Conservation (phyloP, 768 basidiomycete genomes). For the Rhodosporidiobolus odoratus region DNA sequence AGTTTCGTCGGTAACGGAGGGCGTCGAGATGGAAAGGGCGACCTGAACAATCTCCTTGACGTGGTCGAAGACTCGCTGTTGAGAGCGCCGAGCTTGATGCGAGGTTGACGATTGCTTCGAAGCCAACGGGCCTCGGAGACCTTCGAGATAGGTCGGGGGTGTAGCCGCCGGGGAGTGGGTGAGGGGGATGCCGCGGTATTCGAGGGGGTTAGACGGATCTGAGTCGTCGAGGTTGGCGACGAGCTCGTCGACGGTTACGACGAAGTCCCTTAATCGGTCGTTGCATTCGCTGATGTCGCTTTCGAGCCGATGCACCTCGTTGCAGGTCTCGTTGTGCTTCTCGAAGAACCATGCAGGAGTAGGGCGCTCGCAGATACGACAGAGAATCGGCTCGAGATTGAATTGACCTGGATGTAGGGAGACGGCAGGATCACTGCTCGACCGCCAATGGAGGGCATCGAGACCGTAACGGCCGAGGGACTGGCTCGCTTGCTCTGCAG, state of each 20-base stretch:
- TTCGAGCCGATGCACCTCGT: slow-evolving; percentile 89
- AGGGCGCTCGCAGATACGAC: slow-evolving; percentile 94
- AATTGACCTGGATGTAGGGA: slow-evolving; percentile 62
- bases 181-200: slow-evolving; percentile 83
- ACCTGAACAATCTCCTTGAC: slow-evolving; percentile 78
- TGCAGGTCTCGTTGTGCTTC: slow-evolving; percentile 99
- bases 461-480: slow-evolving; percentile 28
- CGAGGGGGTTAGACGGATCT: slow-evolving; percentile 43
- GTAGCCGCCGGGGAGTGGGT: slow-evolving; percentile 60
- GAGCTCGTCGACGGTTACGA: slow-evolving; percentile 77
- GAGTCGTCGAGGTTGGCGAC: slow-evolving; percentile 45
- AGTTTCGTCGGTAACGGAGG: slow-evolving; percentile 77
- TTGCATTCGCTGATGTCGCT: slow-evolving; percentile 91
- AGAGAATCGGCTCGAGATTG: slow-evolving; percentile 75
- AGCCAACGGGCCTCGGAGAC: slow-evolving; percentile 11
- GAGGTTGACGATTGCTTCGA: neutral
- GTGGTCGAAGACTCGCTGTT: slow-evolving; percentile 68
- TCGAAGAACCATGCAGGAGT: slow-evolving; percentile 99
- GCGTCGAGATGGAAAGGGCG: slow-evolving; percentile 74
- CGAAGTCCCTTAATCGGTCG: slow-evolving; percentile 81
- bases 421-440: slow-evolving; percentile 54
- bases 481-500: slow-evolving; percentile 22
- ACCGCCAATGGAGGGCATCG: slow-evolving; percentile 36
- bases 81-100: slow-evolving; percentile 55
- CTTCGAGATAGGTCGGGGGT: slow-evolving; percentile 18